Base-by-base conservation (phyloP, 192 early-diverging fungal species). In the Paraglomus occultum region DNA sequence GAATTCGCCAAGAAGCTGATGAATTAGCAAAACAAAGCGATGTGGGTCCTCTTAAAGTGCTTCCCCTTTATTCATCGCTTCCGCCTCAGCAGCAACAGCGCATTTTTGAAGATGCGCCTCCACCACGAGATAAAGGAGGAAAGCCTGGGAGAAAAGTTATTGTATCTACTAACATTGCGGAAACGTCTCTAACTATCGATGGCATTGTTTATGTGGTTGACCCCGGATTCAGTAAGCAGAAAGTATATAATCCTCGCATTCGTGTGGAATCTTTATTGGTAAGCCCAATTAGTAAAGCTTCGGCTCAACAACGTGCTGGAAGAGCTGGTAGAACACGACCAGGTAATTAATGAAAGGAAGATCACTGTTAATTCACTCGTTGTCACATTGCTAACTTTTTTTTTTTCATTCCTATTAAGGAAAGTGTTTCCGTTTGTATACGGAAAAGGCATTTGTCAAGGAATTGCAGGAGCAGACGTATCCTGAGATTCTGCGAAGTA, bases 181-280 rank as follows among this genome's bases (percentile, higher is more conserved):
- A 98, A 80, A 99, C 98, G 0, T 95, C 93, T 0, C 82, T 99
- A 67, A 99, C 98, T 2, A 98, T 99, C 54, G 96, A 98, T 76
- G 96, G 95, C 71, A 96, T 99, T 63, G 95, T 98, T 10, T 98
- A 98, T 77, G 98, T 98, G 46, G 91, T 99, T 66, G 98, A 98
- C 72, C 94, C 95, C 50, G 98, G 96, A 8, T 98, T 99, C 72
- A 88, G 95, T n/a, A 99, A 99, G 73, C 96, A 98, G 79, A 98
- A 98, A 78, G 95, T 98, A 23, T 99, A 97, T 80, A 95, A 99
- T 76, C 96, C 98, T 40, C 90, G 97, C 62, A 92, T 97, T 62
- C 87, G 95, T 61, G 94, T 98, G 53, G 98, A 98, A 76, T 93
- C 91, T 22, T 85, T 99, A 62, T 80, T 98, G 63, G 95, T 98